Evolutionary conservation across 352 stramenopile species (phyloP).

Genomic region (Phytopythium boreale): DNA sequence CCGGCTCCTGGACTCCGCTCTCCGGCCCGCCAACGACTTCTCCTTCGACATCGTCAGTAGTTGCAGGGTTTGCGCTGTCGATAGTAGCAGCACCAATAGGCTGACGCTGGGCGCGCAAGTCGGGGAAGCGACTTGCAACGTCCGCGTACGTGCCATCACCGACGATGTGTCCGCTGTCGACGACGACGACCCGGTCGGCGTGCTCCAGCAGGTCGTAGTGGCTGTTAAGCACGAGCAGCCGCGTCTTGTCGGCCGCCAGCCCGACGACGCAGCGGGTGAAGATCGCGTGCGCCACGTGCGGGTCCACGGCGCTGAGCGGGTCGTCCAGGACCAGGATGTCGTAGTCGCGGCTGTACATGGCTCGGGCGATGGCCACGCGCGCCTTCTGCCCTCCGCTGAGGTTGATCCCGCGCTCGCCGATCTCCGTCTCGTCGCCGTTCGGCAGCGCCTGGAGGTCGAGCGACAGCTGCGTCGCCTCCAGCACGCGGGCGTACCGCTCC

Average conservation of each 20-base stretch:
- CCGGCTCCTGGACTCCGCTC: neutral
- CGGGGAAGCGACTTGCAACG: conserved; percentile 32
- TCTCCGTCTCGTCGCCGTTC: conserved; percentile 90
- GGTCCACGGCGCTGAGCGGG: conserved; percentile 90
- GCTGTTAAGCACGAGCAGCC: conserved; percentile 90
- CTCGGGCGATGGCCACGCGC: conserved; percentile 80
- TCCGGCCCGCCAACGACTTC: neutral
- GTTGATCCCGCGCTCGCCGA: conserved; percentile 94
- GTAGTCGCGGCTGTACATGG: conserved; percentile 76
- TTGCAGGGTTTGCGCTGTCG: neutral
- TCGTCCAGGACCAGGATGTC: conserved; percentile 95
- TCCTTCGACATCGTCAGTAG: neutral
- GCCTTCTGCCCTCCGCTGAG: conserved; percentile 91
- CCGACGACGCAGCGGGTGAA: conserved; percentile 84
- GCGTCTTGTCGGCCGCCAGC: conserved; percentile 48
- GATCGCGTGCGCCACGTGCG: conserved; percentile 89
- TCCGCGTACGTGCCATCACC: conserved; percentile 72
- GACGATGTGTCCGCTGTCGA: conserved; percentile 64
- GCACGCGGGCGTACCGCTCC: conserved; percentile 33
- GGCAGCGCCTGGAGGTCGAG: conserved; percentile 87
- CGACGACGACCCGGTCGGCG: conserved; percentile 38
- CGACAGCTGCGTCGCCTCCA: conserved; percentile 75
- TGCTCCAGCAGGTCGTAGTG: conserved; percentile 83
- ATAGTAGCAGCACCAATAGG: neutral
- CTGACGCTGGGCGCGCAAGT: conserved; percentile 12